phyloP scores from a whole-genome alignment of 768 basidiomycete genomes.

The Botryobasidium botryosum region DNA sequence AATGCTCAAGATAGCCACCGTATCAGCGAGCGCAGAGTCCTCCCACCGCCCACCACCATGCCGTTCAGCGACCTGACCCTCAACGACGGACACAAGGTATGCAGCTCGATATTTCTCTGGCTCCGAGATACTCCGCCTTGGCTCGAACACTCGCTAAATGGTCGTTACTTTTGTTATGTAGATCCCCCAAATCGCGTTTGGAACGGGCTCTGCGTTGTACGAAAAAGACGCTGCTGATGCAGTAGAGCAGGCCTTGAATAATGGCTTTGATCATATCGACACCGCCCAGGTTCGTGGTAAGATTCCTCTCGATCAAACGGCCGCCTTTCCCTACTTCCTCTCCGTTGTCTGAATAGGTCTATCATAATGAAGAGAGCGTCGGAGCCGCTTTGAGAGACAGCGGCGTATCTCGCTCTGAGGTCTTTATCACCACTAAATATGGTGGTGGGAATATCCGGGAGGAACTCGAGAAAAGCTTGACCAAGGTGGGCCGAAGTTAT shows the following conservation, averaged over 20 bases:
- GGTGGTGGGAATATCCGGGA: constrained; percentile 27
- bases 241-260: constrained; percentile 39
- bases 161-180: constrained; percentile 25
- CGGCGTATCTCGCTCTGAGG: constrained; percentile 25
- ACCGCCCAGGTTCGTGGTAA: constrained; percentile 27
- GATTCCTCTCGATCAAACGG: background rate
- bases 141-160: background rate
- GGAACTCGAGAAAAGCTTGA: constrained; percentile 31
- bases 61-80: constrained; percentile 42
- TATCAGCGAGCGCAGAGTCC: too few species aligned
- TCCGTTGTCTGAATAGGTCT: constrained; percentile 39
- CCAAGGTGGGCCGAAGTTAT: constrained; percentile 24
- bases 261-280: constrained; percentile 46
- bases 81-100: constrained; percentile 33
- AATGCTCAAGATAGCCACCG: too few species aligned
- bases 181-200: constrained; percentile 48
- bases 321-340: background rate
- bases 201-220: constrained; percentile 45
- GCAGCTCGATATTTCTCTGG: constrained; percentile 16
- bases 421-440: constrained; percentile 54
- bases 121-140: too few species aligned
- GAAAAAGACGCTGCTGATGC: constrained; percentile 40
- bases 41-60: too few species aligned
- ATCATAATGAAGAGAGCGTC: constrained; percentile 8
- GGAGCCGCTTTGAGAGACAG: constrained; percentile 7